Conservation (phyloP, 371 early-diverging fungal species). For the Dinochytrium kinnereticum region DNA sequence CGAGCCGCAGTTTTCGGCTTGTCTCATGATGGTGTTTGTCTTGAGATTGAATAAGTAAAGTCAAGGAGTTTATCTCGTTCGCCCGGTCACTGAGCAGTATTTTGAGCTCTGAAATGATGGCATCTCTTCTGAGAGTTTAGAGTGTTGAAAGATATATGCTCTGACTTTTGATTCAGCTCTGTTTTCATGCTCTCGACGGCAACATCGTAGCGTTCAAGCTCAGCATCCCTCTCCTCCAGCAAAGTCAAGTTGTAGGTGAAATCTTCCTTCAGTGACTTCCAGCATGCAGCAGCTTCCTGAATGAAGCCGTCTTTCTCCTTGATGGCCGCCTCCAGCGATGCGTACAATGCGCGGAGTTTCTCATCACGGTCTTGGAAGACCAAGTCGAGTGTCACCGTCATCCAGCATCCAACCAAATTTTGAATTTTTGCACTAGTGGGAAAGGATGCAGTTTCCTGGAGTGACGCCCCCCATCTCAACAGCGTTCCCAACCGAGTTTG, state of each 20-base stretch:
- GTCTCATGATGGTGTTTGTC: slow-evolving; percentile 42
- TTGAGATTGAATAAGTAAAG: slow-evolving; percentile 31
- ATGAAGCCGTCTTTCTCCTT: slow-evolving; percentile 29
- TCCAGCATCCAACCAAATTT: neutral
- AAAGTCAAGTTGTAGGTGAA: slow-evolving; percentile 47
- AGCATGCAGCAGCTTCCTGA: neutral
- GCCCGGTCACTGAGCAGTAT: slow-evolving; percentile 33
- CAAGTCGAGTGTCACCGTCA: neutral
- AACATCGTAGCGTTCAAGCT: slow-evolving; percentile 46
- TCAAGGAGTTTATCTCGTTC: slow-evolving; percentile 35
- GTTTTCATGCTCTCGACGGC: slow-evolving; percentile 26
- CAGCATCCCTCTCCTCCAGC: slow-evolving; percentile 46
- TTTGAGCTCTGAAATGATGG: slow-evolving; percentile 40
- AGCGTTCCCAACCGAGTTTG: slow-evolving; percentile 52
- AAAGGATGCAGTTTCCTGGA: slow-evolving; percentile 30
- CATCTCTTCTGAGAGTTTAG: slow-evolving; percentile 37
- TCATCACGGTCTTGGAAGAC: slow-evolving; percentile 25
- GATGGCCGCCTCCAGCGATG: slow-evolving; percentile 27
- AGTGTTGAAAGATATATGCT: neutral
- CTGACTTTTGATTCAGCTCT: slow-evolving; percentile 42
- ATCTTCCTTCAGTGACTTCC: slow-evolving; percentile 42
- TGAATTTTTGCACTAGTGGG: neutral
- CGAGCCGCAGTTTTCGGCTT: slow-evolving; percentile 34
- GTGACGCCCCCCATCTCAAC: slow-evolving; percentile 60
- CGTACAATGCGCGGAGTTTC: slow-evolving; percentile 34